These are phyloP conservation scores for Chalciporus pseudorubinellus DNA, from an alignment of 768 basidiomycete species.

Conservation along the genomic window DNA sequence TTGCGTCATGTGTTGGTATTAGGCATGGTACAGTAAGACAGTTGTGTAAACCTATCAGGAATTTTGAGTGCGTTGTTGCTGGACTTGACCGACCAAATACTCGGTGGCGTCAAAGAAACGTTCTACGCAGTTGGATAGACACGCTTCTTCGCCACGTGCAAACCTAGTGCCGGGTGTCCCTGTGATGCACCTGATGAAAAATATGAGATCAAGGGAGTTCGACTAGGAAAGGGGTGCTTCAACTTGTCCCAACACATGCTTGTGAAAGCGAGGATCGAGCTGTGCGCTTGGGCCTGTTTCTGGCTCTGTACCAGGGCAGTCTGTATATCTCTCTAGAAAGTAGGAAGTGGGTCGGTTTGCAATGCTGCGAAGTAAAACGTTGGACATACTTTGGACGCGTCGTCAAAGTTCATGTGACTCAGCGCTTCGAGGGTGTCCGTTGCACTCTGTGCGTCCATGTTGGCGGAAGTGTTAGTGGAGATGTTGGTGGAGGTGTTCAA, in stretches of 20 bases:
- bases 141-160: slow-evolving; percentile 74
- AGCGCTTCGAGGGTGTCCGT: slow-evolving; percentile 38
- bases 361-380: neutral
- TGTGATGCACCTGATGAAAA: slow-evolving; percentile 60
- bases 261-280: slow-evolving; percentile 74
- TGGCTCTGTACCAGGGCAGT: slow-evolving; percentile 76
- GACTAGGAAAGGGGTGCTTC: slow-evolving; percentile 25
- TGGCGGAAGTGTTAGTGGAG: neutral
- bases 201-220: slow-evolving; percentile 3
- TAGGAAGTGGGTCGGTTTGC: neutral
- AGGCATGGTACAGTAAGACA: neutral
- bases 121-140: slow-evolving; percentile 87
- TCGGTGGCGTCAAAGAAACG: slow-evolving; percentile 87
- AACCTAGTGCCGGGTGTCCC: slow-evolving; percentile 76
- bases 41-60: neutral
- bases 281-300: slow-evolving; percentile 78
- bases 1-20: neutral
- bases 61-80: slow-evolving; percentile 39
- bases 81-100: slow-evolving; percentile 71
- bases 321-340: slow-evolving; percentile 73
- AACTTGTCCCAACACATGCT: slow-evolving; percentile 93
- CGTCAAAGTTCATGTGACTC: slow-evolving; percentile 57
- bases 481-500: no score
- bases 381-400: slow-evolving; percentile 62
- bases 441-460: slow-evolving; percentile 12